Evolutionary conservation across 306 rosid species (phyloP), one percentile per base, ranked within the genome.

Genomic region (Bauhinia variegata): DNA sequence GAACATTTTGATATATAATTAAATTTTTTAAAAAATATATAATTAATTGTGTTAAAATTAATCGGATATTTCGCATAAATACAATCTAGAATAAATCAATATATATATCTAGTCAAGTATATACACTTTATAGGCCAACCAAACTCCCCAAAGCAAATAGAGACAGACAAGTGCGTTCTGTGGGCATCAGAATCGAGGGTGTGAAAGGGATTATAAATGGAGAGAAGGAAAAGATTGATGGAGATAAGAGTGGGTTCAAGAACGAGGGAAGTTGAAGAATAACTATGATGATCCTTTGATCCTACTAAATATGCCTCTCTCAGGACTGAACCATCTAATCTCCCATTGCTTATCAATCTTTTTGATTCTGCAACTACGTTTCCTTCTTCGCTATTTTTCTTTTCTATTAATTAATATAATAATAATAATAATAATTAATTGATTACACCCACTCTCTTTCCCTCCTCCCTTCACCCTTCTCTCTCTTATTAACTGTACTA

Each of bases 201-300:
- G 64, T 37, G 39, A 49, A 65, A 53, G 56, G 47, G 54, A 6
- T 6, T 15, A n/a, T n/a, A 10, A 11, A 13, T 54, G 55, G 11
- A 37, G 15, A 52, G 43, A 64, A 48, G 3, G 61, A 11, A 9
- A 39, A 59, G 78, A 77, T 57, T 54, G 76, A 31, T 54, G 55
- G 73, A 46, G 52, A 34, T 53, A 7, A 11, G 54, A 23, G 32
- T 41, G 68, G 69, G 57, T 82, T 76, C 83, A 86, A 55, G 61
- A 83, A 75, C 85, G 88, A 86, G 89, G 89, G 67, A 36, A 11
- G 31, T 31, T 15, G 10, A 77, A 74, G 78, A 69, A 83, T 74
- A 77, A 75, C 77, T 6, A 83, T 81, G 83, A 89, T 82, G 87
- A 82, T 78, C 75, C 76, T 83, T 62, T 74, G 59, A 75, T 80